Percentiles rank a stretch among this genome's conserved stretches.
These are phyloP conservation scores for Aspergillus indologenus DNA, from an alignment of 495 filamentous ascomycete species.

Conservation along the genomic window DNA sequence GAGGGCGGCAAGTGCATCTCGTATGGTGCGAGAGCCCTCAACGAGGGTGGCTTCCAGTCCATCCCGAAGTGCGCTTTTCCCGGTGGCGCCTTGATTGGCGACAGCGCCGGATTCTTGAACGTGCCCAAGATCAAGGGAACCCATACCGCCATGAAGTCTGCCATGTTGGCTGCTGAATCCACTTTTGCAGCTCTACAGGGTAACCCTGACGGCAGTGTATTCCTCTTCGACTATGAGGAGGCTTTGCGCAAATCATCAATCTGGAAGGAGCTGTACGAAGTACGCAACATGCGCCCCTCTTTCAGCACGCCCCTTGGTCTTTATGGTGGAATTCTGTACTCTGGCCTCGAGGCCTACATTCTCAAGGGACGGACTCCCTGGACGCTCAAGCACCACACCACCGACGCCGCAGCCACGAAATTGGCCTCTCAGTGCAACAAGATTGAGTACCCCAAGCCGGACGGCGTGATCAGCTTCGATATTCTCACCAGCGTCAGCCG, in stretches of 20 bases:
- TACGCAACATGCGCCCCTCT: conserved; percentile 95
- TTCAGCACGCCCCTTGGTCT: conserved; percentile 84
- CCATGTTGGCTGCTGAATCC: conserved; percentile 94
- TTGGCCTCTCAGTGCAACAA: conserved; percentile 72
- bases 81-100: conserved; percentile 91
- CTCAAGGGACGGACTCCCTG: conserved; percentile 84
- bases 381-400: conserved; percentile 82
- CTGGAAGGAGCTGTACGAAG: conserved; percentile 91
- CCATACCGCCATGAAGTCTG: conserved; percentile 95
- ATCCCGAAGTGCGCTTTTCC: conserved; percentile 97
- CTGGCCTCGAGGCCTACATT: conserved; percentile 85
- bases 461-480: conserved; percentile 91
- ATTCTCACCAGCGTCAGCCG: conserved; percentile 91
- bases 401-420: conserved; percentile 68
- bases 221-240: conserved; percentile 94
- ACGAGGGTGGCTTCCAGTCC: conserved; percentile 95
- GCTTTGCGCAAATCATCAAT: conserved; percentile 79
- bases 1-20: conserved; percentile 97
- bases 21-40: conserved; percentile 88
- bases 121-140: conserved; percentile 99
- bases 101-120: conserved; percentile 95
- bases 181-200: conserved; percentile 68
- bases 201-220: conserved; percentile 65
- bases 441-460: conserved; percentile 96
- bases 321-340: conserved; percentile 88